These are phyloP conservation scores for Stellera chamaejasme DNA, from an alignment of 345 rosid species.

Conservation along the genomic window DNA sequence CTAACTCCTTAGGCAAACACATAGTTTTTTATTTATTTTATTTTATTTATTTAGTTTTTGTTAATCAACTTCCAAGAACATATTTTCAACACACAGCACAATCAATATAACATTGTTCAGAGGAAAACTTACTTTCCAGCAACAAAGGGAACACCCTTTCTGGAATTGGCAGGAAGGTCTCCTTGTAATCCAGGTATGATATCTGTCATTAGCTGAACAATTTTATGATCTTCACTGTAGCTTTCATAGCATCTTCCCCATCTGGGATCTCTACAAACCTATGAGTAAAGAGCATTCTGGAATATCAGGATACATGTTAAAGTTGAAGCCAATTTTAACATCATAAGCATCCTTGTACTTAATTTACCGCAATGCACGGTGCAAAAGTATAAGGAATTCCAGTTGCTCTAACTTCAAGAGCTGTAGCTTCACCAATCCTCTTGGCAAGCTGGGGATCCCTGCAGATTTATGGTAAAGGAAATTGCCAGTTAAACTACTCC, in stretches of 20 bases:
- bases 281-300: not conserved
- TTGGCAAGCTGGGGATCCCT: constrained; percentile 61
- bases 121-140: constrained; percentile 30
- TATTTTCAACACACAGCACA: too few relatives aligned
- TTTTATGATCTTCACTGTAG: constrained; percentile 7
- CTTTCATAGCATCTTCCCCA: constrained; percentile 13
- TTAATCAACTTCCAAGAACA: too few relatives aligned
- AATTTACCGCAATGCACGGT: constrained; percentile 60
- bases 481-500: too few relatives aligned
- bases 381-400: constrained; percentile 71
- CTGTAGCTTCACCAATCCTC: constrained; percentile 75
- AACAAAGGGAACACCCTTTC: constrained; percentile 33
- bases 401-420: constrained; percentile 75
- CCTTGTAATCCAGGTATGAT: constrained; percentile 38
- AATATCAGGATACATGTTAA: constrained; percentile 1
- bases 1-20: too few relatives aligned
- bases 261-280: constrained; percentile 17
- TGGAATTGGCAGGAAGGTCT: constrained; percentile 18
- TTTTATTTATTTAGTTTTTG: too few relatives aligned
- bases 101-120: too few relatives aligned
- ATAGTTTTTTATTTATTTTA: too few relatives aligned
- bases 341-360: too few relatives aligned
- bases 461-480: constrained; percentile 2
- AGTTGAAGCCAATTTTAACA: constrained; percentile 1
- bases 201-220: constrained; percentile 33